These are phyloP conservation scores for Tripidium arundinaceum DNA, from an alignment of 202 grass and related monocot genomes.

Conservation along the genomic window DNA sequence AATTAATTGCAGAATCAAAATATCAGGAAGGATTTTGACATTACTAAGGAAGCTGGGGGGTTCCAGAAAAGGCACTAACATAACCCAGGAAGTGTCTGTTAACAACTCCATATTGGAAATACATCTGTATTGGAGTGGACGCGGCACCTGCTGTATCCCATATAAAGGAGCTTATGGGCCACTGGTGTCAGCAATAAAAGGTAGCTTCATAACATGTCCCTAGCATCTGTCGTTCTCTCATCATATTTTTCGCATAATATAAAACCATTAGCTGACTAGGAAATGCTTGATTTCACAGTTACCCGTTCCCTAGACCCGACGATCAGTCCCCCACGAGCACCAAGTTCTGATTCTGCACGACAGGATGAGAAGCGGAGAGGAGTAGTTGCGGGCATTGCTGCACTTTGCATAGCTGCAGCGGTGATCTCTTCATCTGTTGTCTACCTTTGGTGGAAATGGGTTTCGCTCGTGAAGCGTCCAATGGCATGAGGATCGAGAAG, in stretches of 20 bases:
- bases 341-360: background rate
- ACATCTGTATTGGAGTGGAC: constrained; percentile 61
- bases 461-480: constrained; percentile 32
- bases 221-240: background rate
- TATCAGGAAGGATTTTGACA: constrained; percentile 45
- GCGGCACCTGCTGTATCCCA: constrained; percentile 52
- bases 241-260: background rate
- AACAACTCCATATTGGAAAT: constrained; percentile 27
- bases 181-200: constrained; percentile 55
- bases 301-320: background rate
- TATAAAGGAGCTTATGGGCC: constrained; percentile 53
- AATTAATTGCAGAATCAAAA: constrained; percentile 34
- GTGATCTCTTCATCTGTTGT: constrained; percentile 44
- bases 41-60: constrained; percentile 39
- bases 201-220: background rate
- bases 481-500: constrained; percentile 7
- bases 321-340: background rate
- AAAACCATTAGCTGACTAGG: constrained; percentile 7
- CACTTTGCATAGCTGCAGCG: constrained; percentile 31
- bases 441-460: constrained; percentile 65
- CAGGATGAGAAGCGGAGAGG: constrained; percentile 32
- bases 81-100: constrained; percentile 19
- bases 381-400: constrained; percentile 44
- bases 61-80: constrained; percentile 13
- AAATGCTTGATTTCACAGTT: constrained; percentile 14